Percentiles rank a stretch among this genome's conserved stretches.
Evolutionary conservation across 1,139 yeast genomes (phyloP).

Genomic region (Suhomyces ambrosiae): DNA sequence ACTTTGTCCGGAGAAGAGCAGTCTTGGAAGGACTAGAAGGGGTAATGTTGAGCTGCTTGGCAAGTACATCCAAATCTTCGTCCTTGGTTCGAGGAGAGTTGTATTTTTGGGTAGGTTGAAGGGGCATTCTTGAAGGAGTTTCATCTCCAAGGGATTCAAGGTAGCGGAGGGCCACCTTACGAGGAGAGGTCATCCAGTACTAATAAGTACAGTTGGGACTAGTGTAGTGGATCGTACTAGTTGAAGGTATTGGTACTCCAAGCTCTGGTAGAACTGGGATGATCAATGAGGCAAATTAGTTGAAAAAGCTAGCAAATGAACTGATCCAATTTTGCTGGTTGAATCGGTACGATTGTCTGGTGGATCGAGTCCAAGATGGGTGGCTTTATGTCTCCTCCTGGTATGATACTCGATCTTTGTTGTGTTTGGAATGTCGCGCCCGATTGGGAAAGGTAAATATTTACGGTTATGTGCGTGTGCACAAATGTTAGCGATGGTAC

Average conservation of each 20-base stretch:
- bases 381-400: too few species aligned
- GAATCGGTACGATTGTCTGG: too few species aligned
- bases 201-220: too few species aligned
- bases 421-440: conserved; percentile 7
- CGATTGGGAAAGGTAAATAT: conserved; percentile 15
- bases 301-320: too few species aligned
- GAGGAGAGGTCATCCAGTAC: conserved; percentile 28
- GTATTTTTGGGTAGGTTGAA: conserved; percentile 30
- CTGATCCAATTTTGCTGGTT: too few species aligned
- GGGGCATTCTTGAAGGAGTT: conserved; percentile 29
- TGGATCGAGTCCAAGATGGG: background rate
- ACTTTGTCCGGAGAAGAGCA: conserved; percentile 36
- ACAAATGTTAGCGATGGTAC: background rate
- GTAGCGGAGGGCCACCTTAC: conserved; percentile 36
- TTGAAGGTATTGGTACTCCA: background rate
- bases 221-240: too few species aligned
- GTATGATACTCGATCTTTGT: conserved; percentile 7
- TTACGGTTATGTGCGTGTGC: conserved; percentile 1
- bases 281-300: too few species aligned
- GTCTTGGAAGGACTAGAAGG: conserved; percentile 33
- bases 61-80: conserved; percentile 43
- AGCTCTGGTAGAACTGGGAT: too few species aligned
- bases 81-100: conserved; percentile 19
- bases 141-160: conserved; percentile 34
- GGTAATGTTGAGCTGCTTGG: conserved; percentile 38